Base-by-base conservation (phyloP, 495 filamentous ascomycete genomes). In the Parmelia sp. region DNA sequence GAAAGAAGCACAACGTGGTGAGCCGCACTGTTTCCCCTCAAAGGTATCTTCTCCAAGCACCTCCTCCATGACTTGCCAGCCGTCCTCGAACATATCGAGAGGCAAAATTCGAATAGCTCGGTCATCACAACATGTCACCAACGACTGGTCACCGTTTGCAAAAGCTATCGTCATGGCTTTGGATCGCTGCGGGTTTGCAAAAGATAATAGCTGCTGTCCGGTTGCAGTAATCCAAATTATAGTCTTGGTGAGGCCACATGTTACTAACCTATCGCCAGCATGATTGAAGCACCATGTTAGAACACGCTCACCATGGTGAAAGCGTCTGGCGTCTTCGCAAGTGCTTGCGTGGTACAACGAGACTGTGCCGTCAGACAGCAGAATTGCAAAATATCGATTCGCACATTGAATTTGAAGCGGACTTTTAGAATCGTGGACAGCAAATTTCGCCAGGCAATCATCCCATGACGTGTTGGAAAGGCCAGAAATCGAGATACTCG, bases 381-480 rank as follows among this genome's bases (percentile, higher is more conserved):
- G 45, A 9, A 47, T 45, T 36, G 61, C n/a, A 17, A 67, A 56
- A 60, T 64, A 67, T 3, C 29, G 27, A 36, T 64, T 47, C 12
- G 51, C 40, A 15, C 35, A 45, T 29, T 53, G 21, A 8, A 68
- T 40, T 19, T 25, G 64, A 7, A 36, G 45, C 10, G 65, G 59
- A 57, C 17, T 23, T 11, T 56, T 17, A 23, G 63, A 66, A 17
- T 62, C 45, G 9, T 56, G 63, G n/a, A 69, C 66, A 33, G 60
- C 61, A 5, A 70, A 23, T 19, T 63, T 66, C 8, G 70, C 70
- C 42, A 71, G 69, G 55, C 69, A 66, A 58, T 72, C 70, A 37
- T 72, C 69, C 70, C 70, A 72, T 27, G 42, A 51, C n/a, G 35
- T 37, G n/a, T 25, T 56, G 3, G 70, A 61, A 12, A 69, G n/a